Evolutionary conservation across 305 asterid genomes (phyloP), one percentile per base, ranked within the genome.

Genomic region (Solanum aculeatissimum): DNA sequence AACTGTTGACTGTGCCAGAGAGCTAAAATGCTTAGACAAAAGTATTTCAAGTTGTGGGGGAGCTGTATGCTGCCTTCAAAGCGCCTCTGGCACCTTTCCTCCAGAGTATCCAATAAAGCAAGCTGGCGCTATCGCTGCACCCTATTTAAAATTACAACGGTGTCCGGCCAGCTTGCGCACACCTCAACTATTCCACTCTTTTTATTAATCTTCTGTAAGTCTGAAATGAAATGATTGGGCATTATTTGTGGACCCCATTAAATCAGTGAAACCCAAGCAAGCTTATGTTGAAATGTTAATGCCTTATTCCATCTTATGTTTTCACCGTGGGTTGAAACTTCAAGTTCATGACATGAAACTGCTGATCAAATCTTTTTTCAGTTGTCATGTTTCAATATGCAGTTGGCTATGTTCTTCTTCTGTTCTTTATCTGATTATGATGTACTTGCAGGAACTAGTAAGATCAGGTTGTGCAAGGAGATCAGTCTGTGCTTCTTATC

Each of bases 391-490:
- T 63, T 12, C 69, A 62, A 62, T 25, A 63, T 63, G 71, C 42
- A 14, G 74, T 66, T 66, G 74, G 45, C 6, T 66, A 66, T 40
- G 70, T 47, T 49, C 23, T 65, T 81, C 45, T 66, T 57, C 42
- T 57, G 43, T 54, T 18, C 21, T 27, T 62, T 27, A 51, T 43
- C 27, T 45, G 58, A 81, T 51, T 54, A 35, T 54, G 18, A 32
- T 84, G 54, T 82, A 35, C 51, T 43, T 82, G 81, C 27, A 86
- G 89, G 89, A 86, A 63, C 63, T 85, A 58, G 69, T 81, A 84
- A 81, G 43, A 72, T 53, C 45, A 63, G 85, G 70, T 62, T 65
- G 21, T 75, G 40, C 55, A 16, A 62, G 78, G 18, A 72, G 40
- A 63, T 84, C 53, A 60, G 57, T 25, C 43, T n/a, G 42, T 70